Percentiles rank a stretch among this genome's conserved stretches.
Evolutionary conservation across 2,329 filamentous ascomycete species (phyloP).

Genomic region (Phyllosticta citrichinensis): DNA sequence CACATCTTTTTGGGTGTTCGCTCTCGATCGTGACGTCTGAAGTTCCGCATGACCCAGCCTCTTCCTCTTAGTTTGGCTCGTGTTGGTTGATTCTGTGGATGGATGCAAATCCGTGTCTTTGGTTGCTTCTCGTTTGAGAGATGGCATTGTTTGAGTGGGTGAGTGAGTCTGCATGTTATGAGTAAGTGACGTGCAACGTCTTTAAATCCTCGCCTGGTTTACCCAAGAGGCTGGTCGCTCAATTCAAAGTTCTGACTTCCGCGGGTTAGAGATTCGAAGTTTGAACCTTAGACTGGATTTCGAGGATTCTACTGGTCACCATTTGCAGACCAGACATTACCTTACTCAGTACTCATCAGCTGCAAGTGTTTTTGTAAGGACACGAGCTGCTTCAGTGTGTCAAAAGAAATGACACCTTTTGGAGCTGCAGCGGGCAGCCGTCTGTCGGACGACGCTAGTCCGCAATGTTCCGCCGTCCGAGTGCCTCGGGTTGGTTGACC

Average conservation of each 20-base stretch:
- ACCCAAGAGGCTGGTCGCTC: no score
- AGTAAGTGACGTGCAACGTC: no score
- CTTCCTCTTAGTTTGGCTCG: neutral
- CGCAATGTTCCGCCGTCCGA: neutral
- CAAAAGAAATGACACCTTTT: no score
- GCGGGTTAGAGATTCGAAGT: neutral
- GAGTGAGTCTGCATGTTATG: no score
- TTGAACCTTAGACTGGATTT: neutral
- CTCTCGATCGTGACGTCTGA: no score
- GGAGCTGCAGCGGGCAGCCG: neutral
- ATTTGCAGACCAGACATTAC: no score
- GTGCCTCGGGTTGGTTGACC: neutral
- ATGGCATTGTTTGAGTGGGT: neutral
- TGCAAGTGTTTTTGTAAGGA: neutral
- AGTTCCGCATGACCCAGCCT: no score
- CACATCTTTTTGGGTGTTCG: no score
- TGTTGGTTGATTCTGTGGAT: neutral
- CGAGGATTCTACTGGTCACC: neutral
- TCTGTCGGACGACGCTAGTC: neutral
- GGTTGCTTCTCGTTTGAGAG: neutral
- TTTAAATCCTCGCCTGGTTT: no score
- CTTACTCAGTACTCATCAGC: neutral
- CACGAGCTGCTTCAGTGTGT: neutral
- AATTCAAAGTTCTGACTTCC: neutral
- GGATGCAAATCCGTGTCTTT: neutral